Conservation (phyloP, 1,139 yeast genomes). For the Hyphopichia fennica region DNA sequence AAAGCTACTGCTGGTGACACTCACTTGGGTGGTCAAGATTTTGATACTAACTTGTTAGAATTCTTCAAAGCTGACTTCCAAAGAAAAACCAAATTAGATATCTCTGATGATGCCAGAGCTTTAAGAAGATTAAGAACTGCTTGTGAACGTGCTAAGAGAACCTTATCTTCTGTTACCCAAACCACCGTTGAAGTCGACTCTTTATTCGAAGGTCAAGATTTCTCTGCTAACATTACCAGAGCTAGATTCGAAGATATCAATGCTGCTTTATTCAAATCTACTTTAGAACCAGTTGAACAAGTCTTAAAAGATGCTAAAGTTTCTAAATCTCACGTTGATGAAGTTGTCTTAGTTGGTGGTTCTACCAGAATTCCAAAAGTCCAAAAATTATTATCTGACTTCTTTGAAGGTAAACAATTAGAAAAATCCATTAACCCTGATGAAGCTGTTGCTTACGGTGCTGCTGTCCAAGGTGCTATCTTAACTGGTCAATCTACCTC, state of each 20-base stretch:
- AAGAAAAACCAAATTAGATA: conserved; percentile 94
- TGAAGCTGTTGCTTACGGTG: conserved; percentile 99
- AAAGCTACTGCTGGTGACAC: conserved; percentile 99
- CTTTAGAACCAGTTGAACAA: conserved; percentile 97
- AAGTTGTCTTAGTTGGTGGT: conserved; percentile 99
- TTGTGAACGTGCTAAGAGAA: conserved; percentile 99
- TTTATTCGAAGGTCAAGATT: conserved; percentile 93
- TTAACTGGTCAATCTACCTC: conserved; percentile 97
- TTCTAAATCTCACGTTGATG: conserved; percentile 85
- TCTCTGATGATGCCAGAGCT: conserved; percentile 92
- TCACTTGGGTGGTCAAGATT: conserved; percentile 99
- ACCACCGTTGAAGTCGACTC: conserved; percentile 98
- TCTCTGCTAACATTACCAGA: conserved; percentile 95
- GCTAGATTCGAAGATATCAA: conserved; percentile 99
- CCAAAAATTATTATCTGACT: conserved; percentile 95
- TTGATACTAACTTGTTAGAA: conserved; percentile 94
- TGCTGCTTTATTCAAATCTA: conserved; percentile 93
- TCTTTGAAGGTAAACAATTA: conserved; percentile 97
- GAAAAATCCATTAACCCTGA: conserved; percentile 98
- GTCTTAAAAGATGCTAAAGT: conserved; percentile 95
- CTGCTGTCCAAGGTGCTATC: conserved; percentile 99
- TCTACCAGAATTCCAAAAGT: conserved; percentile 99
- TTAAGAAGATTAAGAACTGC: conserved; percentile 98
- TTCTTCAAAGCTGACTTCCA: conserved; percentile 94
- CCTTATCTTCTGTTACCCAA: conserved; percentile 94